phyloP scores from a whole-genome alignment of 805 yeast genomes.

The Hanseniaspora jakobsenii region DNA sequence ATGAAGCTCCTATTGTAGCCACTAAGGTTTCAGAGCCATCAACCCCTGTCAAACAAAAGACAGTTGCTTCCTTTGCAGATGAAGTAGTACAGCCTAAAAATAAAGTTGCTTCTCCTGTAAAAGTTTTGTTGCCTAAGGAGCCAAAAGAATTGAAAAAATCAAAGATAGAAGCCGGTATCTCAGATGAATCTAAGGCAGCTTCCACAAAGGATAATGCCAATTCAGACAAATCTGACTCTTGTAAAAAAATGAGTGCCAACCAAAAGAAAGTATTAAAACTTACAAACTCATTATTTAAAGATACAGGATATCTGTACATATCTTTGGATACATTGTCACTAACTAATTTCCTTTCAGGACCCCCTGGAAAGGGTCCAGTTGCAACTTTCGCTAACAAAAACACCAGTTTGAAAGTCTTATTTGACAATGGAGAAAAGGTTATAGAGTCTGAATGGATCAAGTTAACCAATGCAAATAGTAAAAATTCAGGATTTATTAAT shows the following conservation, averaged over 20 bases:
- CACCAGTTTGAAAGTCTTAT: constrained; percentile 2
- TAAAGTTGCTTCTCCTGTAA: constrained; percentile 7
- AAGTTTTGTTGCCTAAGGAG: constrained; percentile 1
- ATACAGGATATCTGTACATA: constrained; percentile 6
- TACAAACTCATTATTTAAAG: not conserved
- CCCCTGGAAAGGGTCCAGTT: not conserved
- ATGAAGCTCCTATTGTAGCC: not conserved
- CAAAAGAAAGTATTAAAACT: constrained; percentile 1
- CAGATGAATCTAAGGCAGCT: not conserved
- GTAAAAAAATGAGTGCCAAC: too few relatives aligned
- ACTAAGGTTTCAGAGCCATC: not conserved
- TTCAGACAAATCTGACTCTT: too few relatives aligned
- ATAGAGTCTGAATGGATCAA: constrained; percentile 47
- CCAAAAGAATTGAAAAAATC: not conserved
- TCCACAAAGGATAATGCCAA: too few relatives aligned
- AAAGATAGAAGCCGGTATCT: not conserved
- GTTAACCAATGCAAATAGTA: constrained; percentile 23
- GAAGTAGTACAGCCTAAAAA: not conserved
- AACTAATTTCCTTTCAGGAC: constrained; percentile 2
- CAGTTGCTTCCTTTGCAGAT: not conserved
- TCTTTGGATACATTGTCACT: constrained; percentile 3
- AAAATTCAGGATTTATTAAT: constrained; percentile 29
- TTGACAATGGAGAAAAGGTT: constrained; percentile 74
- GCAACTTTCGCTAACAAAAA: constrained; percentile 4
- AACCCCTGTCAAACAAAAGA: constrained; percentile 1